Evolutionary conservation across 2,329 filamentous ascomycete genomes (phyloP).

Genomic region (Plectosphaerella plurivora): DNA sequence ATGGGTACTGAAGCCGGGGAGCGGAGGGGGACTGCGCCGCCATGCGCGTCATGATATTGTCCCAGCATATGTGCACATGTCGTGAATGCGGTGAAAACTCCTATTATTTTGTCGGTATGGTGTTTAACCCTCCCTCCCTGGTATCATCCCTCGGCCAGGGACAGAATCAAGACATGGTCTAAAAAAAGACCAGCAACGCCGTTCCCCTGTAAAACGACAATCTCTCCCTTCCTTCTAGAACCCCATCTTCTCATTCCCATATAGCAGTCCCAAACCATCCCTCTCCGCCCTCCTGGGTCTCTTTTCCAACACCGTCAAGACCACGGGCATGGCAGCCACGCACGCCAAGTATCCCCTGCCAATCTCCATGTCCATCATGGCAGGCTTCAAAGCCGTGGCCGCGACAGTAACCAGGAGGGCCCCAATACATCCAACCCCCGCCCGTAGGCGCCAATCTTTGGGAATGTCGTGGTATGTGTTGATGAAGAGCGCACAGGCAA

Average conservation of each 20-base stretch:
- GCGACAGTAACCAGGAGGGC: background rate
- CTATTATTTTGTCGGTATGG: no score
- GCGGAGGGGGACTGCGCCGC: no score
- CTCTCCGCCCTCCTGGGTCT: background rate
- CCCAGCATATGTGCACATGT: no score
- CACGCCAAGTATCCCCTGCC: background rate
- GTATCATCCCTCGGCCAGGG: no score
- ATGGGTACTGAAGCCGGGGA: no score
- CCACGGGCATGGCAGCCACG: conserved; percentile 4
- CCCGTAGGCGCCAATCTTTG: conserved; percentile 7
- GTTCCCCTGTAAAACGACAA: no score
- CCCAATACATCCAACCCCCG: conserved; percentile 7
- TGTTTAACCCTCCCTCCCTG: no score
- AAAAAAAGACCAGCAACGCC: no score
- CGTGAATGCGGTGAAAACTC: no score
- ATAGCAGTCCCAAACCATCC: background rate
- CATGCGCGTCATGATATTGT: no score
- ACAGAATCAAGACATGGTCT: no score
- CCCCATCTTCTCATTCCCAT: background rate
- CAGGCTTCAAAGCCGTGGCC: background rate
- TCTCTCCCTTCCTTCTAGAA: background rate
- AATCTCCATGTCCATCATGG: background rate
- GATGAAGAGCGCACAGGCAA: conserved; percentile 4
- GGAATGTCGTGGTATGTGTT: conserved; percentile 7
- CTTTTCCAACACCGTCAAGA: conserved; percentile 4